Base-by-base conservation (phyloP, 495 filamentous ascomycete species). In the Physcia stellaris region DNA sequence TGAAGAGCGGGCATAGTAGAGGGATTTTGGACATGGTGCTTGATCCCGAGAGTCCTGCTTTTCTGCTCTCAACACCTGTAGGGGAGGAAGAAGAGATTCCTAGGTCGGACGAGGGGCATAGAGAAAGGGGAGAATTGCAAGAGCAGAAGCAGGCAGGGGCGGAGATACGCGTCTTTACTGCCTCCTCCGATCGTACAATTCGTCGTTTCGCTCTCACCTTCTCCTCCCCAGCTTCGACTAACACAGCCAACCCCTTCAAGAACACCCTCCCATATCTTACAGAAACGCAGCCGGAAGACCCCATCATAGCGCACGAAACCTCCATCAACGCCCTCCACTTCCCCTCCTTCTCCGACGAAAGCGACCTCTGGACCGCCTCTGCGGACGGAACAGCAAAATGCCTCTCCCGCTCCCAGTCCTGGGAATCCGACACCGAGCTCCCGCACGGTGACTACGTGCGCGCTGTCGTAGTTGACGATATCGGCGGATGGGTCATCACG, bases 361-460 rank as follows among this genome's bases (percentile, higher is more conserved):
- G 63, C 2, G 88, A 95, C 47, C 62, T 96, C 20, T 95, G 83
- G 83, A 93, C 86, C 10, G 80, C 87, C 2, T 87, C 80, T 22
- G 83, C 84, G 10, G 90, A 98, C 52, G 86, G 79, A 27, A 83
- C 76, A 0, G 74, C 75, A 2, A 84, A 84, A 49, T 83, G 80
- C 50, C 64, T 93, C 12, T 68, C 75, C 6, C 63, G 83, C 35
- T 56, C 67, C 6, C 69, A 69, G 35, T 67, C 63, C 0, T 90
- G 80, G 67, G 68, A 73, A 37, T 64, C 70, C 5, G 86, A 86
- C 41, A 75, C 83, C 35, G 72, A 62, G 2, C 65, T 94, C 35
- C 54, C 63, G 21, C 88, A 96, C 56, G 84, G 85, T 1, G 90
- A 88, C 50, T 94, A 87, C 50, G 87, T 95, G 12, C 69, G 84